Base-by-base conservation (phyloP, 371 early-diverging fungal species). In the Entomophthora muscae region DNA sequence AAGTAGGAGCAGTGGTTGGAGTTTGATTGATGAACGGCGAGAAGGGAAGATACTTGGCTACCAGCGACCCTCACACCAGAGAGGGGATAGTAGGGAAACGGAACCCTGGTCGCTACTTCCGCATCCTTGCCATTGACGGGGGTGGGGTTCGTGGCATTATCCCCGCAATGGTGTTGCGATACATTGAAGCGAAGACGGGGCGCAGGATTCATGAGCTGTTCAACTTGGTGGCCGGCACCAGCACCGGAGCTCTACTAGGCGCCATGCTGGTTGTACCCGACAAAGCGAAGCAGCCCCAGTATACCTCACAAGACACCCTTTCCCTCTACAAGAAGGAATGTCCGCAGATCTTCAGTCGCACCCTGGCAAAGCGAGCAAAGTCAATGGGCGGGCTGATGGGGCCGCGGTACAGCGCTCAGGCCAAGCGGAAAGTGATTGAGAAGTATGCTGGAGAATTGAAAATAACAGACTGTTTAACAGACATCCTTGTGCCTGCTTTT, bases 111-210 rank as follows among this genome's bases (percentile, higher is more conserved):
- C 26, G 30, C 12, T 57, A 53, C 26, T 53, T 57, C 30, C 10
- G 7, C 13, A 53, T 65, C 32, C 33, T 65, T 30, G 27, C 61
- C 21, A 61, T 65, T 60, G 65, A 65, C 17, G 65, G 65, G 22
- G 65, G 65, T 12, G 65, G 65, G 3, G 53, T 65, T 24, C 65
- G 65, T 32, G 65, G 65, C 28, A 17, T 65, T n/a, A 65, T 65
- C 21, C 65, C 65, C 0, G n/a, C 54, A 22, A 65, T 52, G 28
- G 58, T 65, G 23, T 21, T 65, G 13, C 30, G 28, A n/a, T 29
- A 53, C 23, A 29, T 65, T 23, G 65, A 65, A 24, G 53, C 31
- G 52, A 12, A 22, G 26, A 53, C 60, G 22, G 21, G 12, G 17
- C 26, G 52, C 22, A 26, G 22, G 10, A 1, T 58, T 53, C 13